These are phyloP conservation scores for Fusarium sp. DNA, from an alignment of 2,329 filamentous ascomycete species.

Conservation along the genomic window DNA sequence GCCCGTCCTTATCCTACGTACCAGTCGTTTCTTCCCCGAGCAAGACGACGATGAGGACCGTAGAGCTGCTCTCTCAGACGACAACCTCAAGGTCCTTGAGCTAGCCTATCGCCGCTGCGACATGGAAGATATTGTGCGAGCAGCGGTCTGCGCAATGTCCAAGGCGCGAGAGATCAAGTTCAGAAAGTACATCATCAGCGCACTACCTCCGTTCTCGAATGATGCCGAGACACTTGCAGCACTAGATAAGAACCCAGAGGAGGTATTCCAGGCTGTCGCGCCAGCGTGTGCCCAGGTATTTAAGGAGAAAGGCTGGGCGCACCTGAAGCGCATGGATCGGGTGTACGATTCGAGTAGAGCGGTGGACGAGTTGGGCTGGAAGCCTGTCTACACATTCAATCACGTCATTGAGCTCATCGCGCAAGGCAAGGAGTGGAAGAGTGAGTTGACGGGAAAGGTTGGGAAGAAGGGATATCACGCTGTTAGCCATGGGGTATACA, in stretches of 20 bases:
- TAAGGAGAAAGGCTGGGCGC: slow-evolving; percentile 53
- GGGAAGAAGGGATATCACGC: slow-evolving; percentile 62
- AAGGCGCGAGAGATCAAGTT: slow-evolving; percentile 52
- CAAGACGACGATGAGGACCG: slow-evolving; percentile 60
- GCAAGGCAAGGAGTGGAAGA: slow-evolving; percentile 55
- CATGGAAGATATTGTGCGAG: slow-evolving; percentile 59
- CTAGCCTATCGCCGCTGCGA: slow-evolving; percentile 61
- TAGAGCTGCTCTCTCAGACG: slow-evolving; percentile 53
- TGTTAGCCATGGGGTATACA: slow-evolving; percentile 60
- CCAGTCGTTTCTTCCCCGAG: slow-evolving; percentile 64
- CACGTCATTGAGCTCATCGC: slow-evolving; percentile 53
- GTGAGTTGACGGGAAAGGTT: slow-evolving; percentile 55
- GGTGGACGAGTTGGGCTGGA: slow-evolving; percentile 58
- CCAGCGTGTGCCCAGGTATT: slow-evolving; percentile 52
- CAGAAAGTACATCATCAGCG: slow-evolving; percentile 60
- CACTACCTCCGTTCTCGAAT: slow-evolving; percentile 57
- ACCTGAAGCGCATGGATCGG: slow-evolving; percentile 56
- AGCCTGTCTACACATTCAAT: slow-evolving; percentile 58
- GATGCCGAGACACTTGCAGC: slow-evolving; percentile 50
- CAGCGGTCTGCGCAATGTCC: slow-evolving; percentile 56
- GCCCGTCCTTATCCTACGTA: slow-evolving; percentile 60
- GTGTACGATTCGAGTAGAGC: slow-evolving; percentile 61
- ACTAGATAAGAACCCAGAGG: slow-evolving; percentile 52
- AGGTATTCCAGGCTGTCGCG: slow-evolving; percentile 48
- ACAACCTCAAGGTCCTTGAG: slow-evolving; percentile 64